Conservation (phyloP, 805 yeast genomes). For the Metschnikowia hibisci region DNA sequence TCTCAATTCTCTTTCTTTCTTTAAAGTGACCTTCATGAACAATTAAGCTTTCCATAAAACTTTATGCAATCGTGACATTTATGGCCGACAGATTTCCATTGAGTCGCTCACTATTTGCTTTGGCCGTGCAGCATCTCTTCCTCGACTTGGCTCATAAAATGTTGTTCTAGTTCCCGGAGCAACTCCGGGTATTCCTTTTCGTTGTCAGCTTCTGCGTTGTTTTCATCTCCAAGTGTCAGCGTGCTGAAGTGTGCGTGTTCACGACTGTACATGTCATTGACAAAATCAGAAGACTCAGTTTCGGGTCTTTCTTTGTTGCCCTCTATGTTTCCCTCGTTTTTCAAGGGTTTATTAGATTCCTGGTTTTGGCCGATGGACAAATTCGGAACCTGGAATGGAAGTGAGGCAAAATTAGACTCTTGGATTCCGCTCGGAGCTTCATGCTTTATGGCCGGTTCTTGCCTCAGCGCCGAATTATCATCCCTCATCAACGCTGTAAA, state of each 20-base stretch:
- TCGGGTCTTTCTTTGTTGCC: background rate
- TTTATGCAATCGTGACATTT: no score
- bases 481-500: no score
- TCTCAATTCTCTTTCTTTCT: no score
- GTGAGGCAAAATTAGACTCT: background rate
- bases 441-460: no score
- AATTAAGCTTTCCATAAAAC: no score
- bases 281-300: background rate
- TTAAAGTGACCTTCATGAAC: no score
- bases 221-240: background rate
- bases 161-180: background rate
- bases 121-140: background rate
- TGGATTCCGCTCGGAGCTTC: no score
- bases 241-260: background rate
- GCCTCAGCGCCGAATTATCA: no score
- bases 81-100: no score
- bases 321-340: background rate
- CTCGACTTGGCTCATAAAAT: background rate
- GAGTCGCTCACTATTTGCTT: no score
- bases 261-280: constrained; percentile 3
- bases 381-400: background rate
- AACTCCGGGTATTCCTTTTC: background rate
- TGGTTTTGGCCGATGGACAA: background rate
- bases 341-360: no score
- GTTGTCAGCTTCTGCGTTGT: background rate